Evolutionary conservation across 768 basidiomycete genomes (phyloP), one percentile per base, ranked within the genome.

Genomic region (Imleria badia): DNA sequence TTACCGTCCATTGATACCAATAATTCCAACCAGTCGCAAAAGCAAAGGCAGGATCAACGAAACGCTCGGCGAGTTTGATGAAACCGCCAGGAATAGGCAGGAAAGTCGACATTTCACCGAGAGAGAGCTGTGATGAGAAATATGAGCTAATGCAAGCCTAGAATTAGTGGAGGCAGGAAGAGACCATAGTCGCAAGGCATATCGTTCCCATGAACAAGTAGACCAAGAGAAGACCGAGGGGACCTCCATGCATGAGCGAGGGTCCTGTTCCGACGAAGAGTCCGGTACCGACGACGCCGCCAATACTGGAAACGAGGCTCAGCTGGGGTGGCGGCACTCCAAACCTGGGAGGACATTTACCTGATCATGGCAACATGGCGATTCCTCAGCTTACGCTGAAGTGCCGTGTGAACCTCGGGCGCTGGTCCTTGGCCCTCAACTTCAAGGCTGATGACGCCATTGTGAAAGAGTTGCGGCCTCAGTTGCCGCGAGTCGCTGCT

Each of bases 1-100:
- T 46, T 19, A 53, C 52, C 20, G 30, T 10, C 52, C 52, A 53
- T n/a, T 41, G 36, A 19, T 40, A 53, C 45, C 45, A 53, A 26
- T 53, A 53, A 33, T 53, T 53, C 52, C n/a, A n/a, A n/a, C n/a
- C n/a, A n/a, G n/a, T n/a, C n/a, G n/a, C n/a, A n/a, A n/a, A n/a
- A n/a, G n/a, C n/a, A n/a, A n/a, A n/a, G n/a, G n/a, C n/a, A n/a
- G n/a, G n/a, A n/a, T n/a, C n/a, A n/a, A n/a, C n/a, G n/a, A n/a
- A n/a, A n/a, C n/a, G n/a, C n/a, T n/a, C n/a, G n/a, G n/a, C n/a
- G n/a, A n/a, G n/a, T n/a, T n/a, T n/a, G n/a, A n/a, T n/a, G n/a
- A n/a, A n/a, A n/a, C n/a, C n/a, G n/a, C n/a, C n/a, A n/a, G n/a
- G n/a, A n/a, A n/a, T n/a, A n/a, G n/a, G n/a, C n/a, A n/a, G n/a